Conservation (phyloP, 2,329 filamentous ascomycete species). For the Sordariomycetes sp. region DNA sequence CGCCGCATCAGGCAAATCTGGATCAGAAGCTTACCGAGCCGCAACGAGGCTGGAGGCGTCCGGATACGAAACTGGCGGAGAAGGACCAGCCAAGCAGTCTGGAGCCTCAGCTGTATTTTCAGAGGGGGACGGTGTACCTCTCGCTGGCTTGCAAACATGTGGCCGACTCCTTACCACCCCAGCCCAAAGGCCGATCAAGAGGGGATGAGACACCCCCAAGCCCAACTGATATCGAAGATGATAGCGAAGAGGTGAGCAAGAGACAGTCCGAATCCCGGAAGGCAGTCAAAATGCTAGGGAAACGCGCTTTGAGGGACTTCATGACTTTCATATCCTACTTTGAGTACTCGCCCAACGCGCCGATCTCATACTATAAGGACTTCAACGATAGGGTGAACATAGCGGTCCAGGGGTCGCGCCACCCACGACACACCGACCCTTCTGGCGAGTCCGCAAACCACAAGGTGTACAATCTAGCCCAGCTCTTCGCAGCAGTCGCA, state of each 20-base stretch:
- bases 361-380: constrained; percentile 48
- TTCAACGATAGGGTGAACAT: constrained; percentile 48
- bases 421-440: constrained; percentile 25
- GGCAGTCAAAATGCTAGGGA: constrained; percentile 63
- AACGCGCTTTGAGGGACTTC: constrained; percentile 68
- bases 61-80: constrained; percentile 26
- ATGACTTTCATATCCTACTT: constrained; percentile 62
- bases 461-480: constrained; percentile 37
- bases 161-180: background rate
- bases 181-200: background rate
- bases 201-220: background rate
- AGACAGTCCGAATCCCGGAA: constrained; percentile 37
- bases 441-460: constrained; percentile 18
- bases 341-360: constrained; percentile 68
- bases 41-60: constrained; percentile 14
- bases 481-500: constrained; percentile 62
- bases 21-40: constrained; percentile 28
- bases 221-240: constrained; percentile 6
- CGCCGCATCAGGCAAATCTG: constrained; percentile 38
- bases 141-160: constrained; percentile 61
- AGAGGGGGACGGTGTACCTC: constrained; percentile 64
- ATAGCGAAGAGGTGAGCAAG: constrained; percentile 3
- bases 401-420: constrained; percentile 37
- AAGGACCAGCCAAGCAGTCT: constrained; percentile 61
- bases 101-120: constrained; percentile 66